Evolutionary conservation across 768 basidiomycete genomes (phyloP).

Genomic region (Boletus rex-veris): DNA sequence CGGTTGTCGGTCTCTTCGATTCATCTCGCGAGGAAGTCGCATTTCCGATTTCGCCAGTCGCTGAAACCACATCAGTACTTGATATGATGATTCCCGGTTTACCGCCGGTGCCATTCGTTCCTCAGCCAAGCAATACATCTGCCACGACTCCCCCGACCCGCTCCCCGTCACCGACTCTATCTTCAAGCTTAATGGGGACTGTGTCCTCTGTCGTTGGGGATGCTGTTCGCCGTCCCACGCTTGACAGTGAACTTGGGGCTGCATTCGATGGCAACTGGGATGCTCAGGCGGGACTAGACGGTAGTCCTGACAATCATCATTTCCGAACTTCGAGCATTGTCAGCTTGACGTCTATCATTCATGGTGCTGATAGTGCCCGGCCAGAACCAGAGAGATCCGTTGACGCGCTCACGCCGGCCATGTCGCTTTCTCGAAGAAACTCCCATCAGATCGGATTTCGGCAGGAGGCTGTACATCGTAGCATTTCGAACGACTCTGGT

Average conservation of each 20-base stretch:
- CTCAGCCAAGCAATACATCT: constrained; percentile 28
- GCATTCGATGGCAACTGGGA: constrained; percentile 37
- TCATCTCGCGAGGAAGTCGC: constrained; percentile 14
- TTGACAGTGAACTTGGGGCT: constrained; percentile 59
- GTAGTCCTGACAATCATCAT: constrained; percentile 39
- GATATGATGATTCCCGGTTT: constrained; percentile 34
- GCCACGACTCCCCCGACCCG: constrained; percentile 10
- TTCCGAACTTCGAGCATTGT: constrained; percentile 55
- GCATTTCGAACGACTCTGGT: constrained; percentile 27
- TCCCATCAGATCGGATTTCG: constrained; percentile 8
- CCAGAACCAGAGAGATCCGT: not conserved
- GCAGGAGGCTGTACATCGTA: constrained; percentile 6
- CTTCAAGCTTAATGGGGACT: constrained; percentile 3
- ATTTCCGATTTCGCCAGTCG: constrained; percentile 9
- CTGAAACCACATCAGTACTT: constrained; percentile 22
- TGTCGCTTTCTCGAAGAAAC: constrained; percentile 7
- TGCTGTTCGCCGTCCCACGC: constrained; percentile 31
- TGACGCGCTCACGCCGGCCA: constrained; percentile 1
- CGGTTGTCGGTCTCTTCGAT: constrained; percentile 64
- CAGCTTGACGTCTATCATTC: constrained; percentile 41
- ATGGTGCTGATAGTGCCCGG: constrained; percentile 19
- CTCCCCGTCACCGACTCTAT: constrained; percentile 19
- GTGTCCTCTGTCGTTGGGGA: constrained; percentile 7
- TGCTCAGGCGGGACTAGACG: constrained; percentile 1
- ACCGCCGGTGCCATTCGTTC: constrained; percentile 34